These are phyloP conservation scores for Kalanchoe fedtschenkoi DNA, from an alignment of 164 flowering plant species.

Conservation along the genomic window DNA sequence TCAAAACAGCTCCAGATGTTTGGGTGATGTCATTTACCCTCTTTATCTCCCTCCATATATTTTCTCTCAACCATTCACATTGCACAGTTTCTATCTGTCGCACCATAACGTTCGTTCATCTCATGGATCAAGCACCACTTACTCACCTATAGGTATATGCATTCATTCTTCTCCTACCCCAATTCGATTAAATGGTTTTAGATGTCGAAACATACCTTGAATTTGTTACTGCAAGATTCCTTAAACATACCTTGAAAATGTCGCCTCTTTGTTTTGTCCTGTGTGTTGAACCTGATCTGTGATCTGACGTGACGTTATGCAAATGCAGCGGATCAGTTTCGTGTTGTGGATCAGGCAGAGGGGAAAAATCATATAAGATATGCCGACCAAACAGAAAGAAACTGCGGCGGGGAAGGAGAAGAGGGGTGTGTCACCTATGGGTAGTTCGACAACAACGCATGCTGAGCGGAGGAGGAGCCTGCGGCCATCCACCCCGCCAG, in stretches of 20 bases:
- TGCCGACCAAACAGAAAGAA: neutral
- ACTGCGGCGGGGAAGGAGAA: constrained; percentile 1
- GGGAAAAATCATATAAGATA: neutral
- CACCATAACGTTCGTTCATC: neutral
- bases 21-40: no score
- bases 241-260: no score
- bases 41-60: no score
- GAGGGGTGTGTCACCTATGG: constrained; percentile 1
- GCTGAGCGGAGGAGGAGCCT: neutral
- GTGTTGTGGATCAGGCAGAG: no score
- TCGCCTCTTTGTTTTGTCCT: neutral
- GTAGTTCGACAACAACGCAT: neutral
- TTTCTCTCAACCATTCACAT: neutral
- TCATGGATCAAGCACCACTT: neutral
- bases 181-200: no score
- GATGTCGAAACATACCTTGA: no score
- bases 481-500: neutral
- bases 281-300: no score
- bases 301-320: neutral
- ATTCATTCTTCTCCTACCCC: no score
- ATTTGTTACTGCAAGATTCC: no score
- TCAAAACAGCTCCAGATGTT: no score
- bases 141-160: constrained; percentile 1
- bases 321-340: neutral
- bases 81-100: neutral